Percentiles rank a stretch among this genome's conserved stretches.
Evolutionary conservation across 768 basidiomycete genomes (phyloP).

Genomic region (Multifurca ochricompacta): DNA sequence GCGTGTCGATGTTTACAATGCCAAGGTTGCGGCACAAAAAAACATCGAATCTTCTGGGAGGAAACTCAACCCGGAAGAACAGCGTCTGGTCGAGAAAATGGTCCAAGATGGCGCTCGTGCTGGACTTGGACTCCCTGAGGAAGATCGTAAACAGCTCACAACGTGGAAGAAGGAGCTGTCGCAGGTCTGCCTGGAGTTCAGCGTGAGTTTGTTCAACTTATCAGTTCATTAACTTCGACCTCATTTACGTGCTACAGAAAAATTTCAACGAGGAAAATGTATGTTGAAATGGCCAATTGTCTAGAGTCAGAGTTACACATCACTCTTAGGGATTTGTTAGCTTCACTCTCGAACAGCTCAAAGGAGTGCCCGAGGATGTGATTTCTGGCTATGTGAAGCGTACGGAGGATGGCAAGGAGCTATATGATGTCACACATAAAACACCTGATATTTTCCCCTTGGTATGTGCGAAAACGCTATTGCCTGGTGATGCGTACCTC

Average conservation of each 20-base stretch:
- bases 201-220: no score
- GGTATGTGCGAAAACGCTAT: slow-evolving; percentile 36
- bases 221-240: neutral
- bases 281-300: neutral
- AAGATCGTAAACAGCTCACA: slow-evolving; percentile 49
- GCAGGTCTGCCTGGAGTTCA: slow-evolving; percentile 72
- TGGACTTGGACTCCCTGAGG: slow-evolving; percentile 64
- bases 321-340: slow-evolving; percentile 44
- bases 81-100: no score
- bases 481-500: neutral
- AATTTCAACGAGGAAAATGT: slow-evolving; percentile 87
- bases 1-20: slow-evolving; percentile 70
- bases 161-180: slow-evolving; percentile 70
- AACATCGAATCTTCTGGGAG: slow-evolving; percentile 55
- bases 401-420: slow-evolving; percentile 45
- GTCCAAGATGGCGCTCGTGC: slow-evolving; percentile 75
- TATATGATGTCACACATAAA: slow-evolving; percentile 73
- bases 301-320: neutral
- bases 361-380: slow-evolving; percentile 75
- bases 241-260: slow-evolving; percentile 39
- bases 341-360: slow-evolving; percentile 66
- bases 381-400: slow-evolving; percentile 69
- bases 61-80: slow-evolving; percentile 55
- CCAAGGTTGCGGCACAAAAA: slow-evolving; percentile 60
- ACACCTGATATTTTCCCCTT: slow-evolving; percentile 77